phyloP scores from a whole-genome alignment of 768 basidiomycete genomes.

The Phanerodontia chrysosporium region DNA sequence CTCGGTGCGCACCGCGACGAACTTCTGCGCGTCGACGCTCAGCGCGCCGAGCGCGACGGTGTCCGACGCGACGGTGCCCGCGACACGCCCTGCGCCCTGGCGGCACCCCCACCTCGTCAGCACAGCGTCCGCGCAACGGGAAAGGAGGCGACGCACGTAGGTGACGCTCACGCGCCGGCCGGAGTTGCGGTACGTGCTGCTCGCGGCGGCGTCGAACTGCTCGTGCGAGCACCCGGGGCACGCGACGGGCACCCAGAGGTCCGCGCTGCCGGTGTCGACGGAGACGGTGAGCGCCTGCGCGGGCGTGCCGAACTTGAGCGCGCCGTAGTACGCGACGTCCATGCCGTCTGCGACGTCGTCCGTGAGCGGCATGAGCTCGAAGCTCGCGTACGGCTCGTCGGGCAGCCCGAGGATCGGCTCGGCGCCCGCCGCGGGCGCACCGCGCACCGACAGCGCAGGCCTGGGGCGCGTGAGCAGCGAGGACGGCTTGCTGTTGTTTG shows the following conservation, averaged over 20 bases:
- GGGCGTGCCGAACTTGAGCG: constrained; percentile 50
- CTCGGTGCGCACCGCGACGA: constrained; percentile 46
- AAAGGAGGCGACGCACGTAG: constrained; percentile 37
- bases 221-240: constrained; percentile 36
- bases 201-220: constrained; percentile 36
- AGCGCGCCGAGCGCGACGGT: constrained; percentile 45
- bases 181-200: constrained; percentile 37
- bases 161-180: constrained; percentile 31
- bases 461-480: constrained; percentile 6
- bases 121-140: background rate
- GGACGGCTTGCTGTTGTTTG: constrained; percentile 10
- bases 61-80: constrained; percentile 47
- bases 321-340: constrained; percentile 48
- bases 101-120: background rate
- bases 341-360: constrained; percentile 35
- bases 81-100: constrained; percentile 50
- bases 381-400: constrained; percentile 12
- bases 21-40: constrained; percentile 43
- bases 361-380: constrained; percentile 25
- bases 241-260: constrained; percentile 51
- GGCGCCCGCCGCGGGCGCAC: background rate
- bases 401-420: constrained; percentile 17
- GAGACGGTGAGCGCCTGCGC: constrained; percentile 50
- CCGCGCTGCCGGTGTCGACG: constrained; percentile 66
- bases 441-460: background rate